These are phyloP conservation scores for Petrea volubilis DNA, from an alignment of 257 asterid genomes.

Conservation along the genomic window DNA sequence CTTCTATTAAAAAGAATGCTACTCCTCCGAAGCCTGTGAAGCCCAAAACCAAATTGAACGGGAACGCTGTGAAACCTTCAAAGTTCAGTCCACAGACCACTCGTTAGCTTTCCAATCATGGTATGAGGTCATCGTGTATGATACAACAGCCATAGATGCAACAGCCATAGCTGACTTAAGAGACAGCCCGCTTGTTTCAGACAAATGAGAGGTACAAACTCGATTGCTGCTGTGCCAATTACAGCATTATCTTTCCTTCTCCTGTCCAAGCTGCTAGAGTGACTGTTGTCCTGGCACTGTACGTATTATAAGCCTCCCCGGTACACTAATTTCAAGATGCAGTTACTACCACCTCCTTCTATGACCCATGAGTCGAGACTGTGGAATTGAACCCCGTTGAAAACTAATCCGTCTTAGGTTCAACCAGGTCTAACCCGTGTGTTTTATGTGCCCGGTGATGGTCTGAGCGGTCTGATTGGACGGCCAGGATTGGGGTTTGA, in stretches of 20 bases:
- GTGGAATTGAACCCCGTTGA: too few relatives aligned
- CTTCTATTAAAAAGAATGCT: constrained; percentile 46
- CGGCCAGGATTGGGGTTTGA: too few relatives aligned
- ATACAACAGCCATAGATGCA: constrained; percentile 25
- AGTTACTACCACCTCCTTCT: background rate
- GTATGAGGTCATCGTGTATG: constrained; percentile 24
- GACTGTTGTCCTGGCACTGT: background rate
- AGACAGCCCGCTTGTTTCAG: background rate
- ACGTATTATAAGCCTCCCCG: background rate
- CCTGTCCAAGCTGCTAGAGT: too few relatives aligned
- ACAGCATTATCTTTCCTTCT: background rate
- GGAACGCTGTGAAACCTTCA: constrained; percentile 35
- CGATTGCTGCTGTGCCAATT: constrained; percentile 21
- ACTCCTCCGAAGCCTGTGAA: constrained; percentile 45
- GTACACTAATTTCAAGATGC: background rate
- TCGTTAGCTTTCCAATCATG: constrained; percentile 23
- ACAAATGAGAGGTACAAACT: background rate
- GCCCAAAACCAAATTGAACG: constrained; percentile 41
- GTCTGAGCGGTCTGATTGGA: too few relatives aligned
- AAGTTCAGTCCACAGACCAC: constrained; percentile 31
- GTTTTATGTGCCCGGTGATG: too few relatives aligned
- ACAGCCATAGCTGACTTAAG: constrained; percentile 7
- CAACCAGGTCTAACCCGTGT: too few relatives aligned
- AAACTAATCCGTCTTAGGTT: background rate
- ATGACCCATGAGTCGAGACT: background rate